Evolutionary conservation across 2,329 filamentous ascomycete genomes (phyloP), one percentile per base, ranked within the genome.

Genomic region (Colletotrichum sp.): DNA sequence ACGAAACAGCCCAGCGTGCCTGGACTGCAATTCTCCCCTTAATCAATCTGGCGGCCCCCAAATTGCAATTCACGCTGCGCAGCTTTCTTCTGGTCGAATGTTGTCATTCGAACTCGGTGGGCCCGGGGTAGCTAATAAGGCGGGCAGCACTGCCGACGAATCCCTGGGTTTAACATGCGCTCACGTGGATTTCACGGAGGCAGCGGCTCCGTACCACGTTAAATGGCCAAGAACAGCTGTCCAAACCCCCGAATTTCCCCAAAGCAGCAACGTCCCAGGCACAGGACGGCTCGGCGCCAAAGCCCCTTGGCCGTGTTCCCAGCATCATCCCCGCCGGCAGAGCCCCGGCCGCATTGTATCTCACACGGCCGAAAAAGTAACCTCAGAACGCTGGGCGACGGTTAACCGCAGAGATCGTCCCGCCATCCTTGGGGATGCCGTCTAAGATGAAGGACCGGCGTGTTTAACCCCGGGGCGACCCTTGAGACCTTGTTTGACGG

Each of bases 271-370:
- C 24, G 32, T 21, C 24, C 70, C 34, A 75, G 73, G 64, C 68
- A 62, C 56, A 18, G 43, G n/a, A 36, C 60, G 66, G 70, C 73
- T 76, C 73, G 73, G 73, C 69, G 70, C 73, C 69, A 73, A 66
- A 64, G 70, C 28, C 48, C 8, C 26, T 64, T n/a, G 30, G n/a
- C 64, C 64, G 64, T 55, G n/a, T 28, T 61, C 30, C 73, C 34
- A 73, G 73, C 73, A 75, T 73, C 56, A 75, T 68, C 73, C 73
- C 64, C 70, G 73, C 64, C 73, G 64, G n/a, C 7, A 13, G 56
- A 26, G 70, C 32, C 43, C 65, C 70, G 64, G 73, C 64, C 43
- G 16, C 64, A 24, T 32, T 75, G 64, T 69, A 65, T 68, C 70
- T 52, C 65, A 73, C 58, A 73, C 70, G 56, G 58, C 56, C 48